Evolutionary conservation across 2,329 filamentous ascomycete genomes (phyloP).

Genomic region (Epichloe sibirici): DNA sequence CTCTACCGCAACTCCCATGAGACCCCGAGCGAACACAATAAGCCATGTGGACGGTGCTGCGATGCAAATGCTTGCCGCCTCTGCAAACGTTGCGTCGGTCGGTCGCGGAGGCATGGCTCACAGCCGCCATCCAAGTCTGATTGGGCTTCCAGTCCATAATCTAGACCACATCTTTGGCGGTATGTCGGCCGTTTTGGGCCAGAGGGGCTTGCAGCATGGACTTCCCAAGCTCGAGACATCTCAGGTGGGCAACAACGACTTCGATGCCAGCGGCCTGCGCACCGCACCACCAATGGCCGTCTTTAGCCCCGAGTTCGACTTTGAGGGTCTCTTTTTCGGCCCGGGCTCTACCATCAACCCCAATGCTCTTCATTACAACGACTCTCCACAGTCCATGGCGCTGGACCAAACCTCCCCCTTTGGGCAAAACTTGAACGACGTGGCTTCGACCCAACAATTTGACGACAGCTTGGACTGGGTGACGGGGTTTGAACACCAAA

Average conservation of each 20-base stretch:
- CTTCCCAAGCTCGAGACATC: conserved; percentile 78
- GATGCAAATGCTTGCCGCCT: conserved; percentile 56
- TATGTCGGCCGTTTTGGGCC: conserved; percentile 57
- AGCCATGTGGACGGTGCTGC: conserved; percentile 75
- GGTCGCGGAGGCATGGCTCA: conserved; percentile 37
- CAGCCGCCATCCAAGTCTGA: conserved; percentile 64
- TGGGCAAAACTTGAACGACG: conserved; percentile 42
- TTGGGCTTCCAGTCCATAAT: conserved; percentile 48
- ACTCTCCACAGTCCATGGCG: conserved; percentile 56
- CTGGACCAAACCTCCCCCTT: conserved; percentile 52
- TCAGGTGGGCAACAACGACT: conserved; percentile 52
- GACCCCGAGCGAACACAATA: conserved; percentile 90
- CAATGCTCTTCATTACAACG: conserved; percentile 70
- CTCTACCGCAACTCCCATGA: conserved; percentile 46
- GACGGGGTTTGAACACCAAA: conserved; percentile 65
- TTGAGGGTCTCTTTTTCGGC: conserved; percentile 51
- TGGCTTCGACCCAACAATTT: conserved; percentile 44
- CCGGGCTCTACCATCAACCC: conserved; percentile 56
- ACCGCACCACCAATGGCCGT: conserved; percentile 61
- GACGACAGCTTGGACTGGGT: conserved; percentile 78
- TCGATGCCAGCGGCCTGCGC: conserved; percentile 49
- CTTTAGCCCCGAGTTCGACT: conserved; percentile 43
- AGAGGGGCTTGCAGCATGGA: conserved; percentile 53
- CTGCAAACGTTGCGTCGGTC: conserved; percentile 38
- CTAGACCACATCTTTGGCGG: conserved; percentile 55